Conservation (phyloP, 2,329 filamentous ascomycete species). For the Hypocreales sp. region DNA sequence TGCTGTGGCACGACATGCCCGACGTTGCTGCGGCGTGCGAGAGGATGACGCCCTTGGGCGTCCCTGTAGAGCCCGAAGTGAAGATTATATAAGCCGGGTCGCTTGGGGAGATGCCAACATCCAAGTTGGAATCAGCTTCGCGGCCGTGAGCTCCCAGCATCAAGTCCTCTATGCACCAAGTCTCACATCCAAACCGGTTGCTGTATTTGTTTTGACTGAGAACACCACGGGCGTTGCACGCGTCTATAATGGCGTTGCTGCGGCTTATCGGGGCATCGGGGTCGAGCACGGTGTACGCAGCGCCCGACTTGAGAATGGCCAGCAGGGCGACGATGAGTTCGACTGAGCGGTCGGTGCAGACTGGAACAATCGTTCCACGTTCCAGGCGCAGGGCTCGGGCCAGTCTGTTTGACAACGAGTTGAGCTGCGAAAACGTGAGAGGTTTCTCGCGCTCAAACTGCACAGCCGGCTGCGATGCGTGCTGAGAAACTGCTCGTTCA, state of each 20-base stretch:
- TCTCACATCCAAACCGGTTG: neutral
- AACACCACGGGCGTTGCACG: constrained; percentile 3
- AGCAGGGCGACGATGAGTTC: constrained; percentile 7
- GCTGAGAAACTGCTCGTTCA: neutral
- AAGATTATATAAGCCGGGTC: constrained; percentile 9
- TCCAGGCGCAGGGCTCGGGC: neutral
- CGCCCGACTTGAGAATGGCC: constrained; percentile 9
- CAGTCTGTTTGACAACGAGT: neutral
- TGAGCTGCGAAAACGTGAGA: neutral
- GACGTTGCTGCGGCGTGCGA: constrained; percentile 4
- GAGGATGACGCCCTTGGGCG: constrained; percentile 8
- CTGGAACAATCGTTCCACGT: neutral
- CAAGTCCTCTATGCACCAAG: neutral
- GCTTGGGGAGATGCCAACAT: neutral
- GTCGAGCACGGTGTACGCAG: constrained; percentile 7
- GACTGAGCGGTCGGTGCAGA: constrained; percentile 3
- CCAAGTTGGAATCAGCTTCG: neutral
- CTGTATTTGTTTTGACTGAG: neutral
- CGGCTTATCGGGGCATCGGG: constrained; percentile 6
- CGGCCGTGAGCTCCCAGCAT: neutral
- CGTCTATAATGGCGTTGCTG: constrained; percentile 5
- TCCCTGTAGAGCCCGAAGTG: constrained; percentile 9
- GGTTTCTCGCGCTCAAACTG: neutral
- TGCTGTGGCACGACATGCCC: neutral
- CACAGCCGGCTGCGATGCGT: neutral